phyloP scores from a whole-genome alignment of 2,329 filamentous ascomycete genomes.

The Aspergillus felis region DNA sequence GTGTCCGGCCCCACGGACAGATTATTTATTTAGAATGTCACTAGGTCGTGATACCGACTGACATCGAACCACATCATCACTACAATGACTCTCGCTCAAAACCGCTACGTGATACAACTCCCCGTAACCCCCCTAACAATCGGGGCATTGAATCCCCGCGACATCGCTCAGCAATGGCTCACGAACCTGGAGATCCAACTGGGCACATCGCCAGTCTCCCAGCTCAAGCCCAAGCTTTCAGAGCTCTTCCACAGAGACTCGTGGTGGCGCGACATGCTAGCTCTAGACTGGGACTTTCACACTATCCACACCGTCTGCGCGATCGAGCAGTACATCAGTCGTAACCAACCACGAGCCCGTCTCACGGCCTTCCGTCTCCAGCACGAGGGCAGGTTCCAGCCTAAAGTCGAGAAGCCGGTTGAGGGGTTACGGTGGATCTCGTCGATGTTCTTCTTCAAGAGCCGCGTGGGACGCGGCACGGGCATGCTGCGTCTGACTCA shows the following conservation, averaged over 20 bases:
- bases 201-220: background rate
- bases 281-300: conserved; percentile 38
- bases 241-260: conserved; percentile 35
- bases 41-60: background rate
- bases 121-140: conserved; percentile 21
- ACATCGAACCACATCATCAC: background rate
- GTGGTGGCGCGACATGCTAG: conserved; percentile 41
- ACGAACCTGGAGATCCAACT: conserved; percentile 24
- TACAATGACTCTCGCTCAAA: conserved; percentile 16
- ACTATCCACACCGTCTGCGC: conserved; percentile 29
- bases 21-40: background rate
- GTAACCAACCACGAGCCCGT: conserved; percentile 21
- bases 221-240: conserved; percentile 5
- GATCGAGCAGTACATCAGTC: conserved; percentile 29
- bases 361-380: conserved; percentile 31
- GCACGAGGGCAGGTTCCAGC: conserved; percentile 30
- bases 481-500: conserved; percentile 36
- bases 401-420: conserved; percentile 24
- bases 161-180: conserved; percentile 32
- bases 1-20: background rate
- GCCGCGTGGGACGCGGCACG: conserved; percentile 31
- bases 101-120: conserved; percentile 29
- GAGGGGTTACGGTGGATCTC: conserved; percentile 32
- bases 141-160: conserved; percentile 18
- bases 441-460: conserved; percentile 40